Evolutionary conservation across 1,139 yeast species (phyloP), one percentile per base, ranked within the genome.

Genomic region (Magnusiomyces tetraspermus): DNA sequence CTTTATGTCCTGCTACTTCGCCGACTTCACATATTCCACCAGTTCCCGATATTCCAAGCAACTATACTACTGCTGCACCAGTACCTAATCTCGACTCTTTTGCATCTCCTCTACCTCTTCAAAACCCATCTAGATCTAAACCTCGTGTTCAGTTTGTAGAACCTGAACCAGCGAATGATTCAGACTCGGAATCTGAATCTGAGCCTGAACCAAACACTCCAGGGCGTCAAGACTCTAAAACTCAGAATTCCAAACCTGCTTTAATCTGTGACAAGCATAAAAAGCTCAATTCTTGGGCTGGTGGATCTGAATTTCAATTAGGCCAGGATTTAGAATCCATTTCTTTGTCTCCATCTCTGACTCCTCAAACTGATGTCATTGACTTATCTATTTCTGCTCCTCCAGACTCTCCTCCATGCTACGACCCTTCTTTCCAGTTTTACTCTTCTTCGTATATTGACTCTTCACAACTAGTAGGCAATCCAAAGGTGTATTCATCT

Each of bases 221-320:
- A n/a, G n/a, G n/a, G n/a, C n/a, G n/a, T n/a, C n/a, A n/a, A n/a
- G n/a, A n/a, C n/a, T n/a, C n/a, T n/a, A n/a, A n/a, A n/a, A n/a
- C n/a, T n/a, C n/a, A n/a, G n/a, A n/a, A n/a, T n/a, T n/a, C n/a
- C n/a, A n/a, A n/a, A n/a, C n/a, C n/a, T n/a, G n/a, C n/a, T n/a
- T n/a, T n/a, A n/a, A n/a, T n/a, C n/a, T n/a, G n/a, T n/a, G n/a
- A n/a, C n/a, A n/a, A n/a, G n/a, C 38, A 61, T 55, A 58, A 57
- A 46, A 60, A 60, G 53, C 61, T 60, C 51, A 60, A 59, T 31
- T 61, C 64, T 13, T 62, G 38, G 38, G 10, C 38, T 33, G 38
- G 38, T 33, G n/a, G n/a, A n/a, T n/a, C n/a, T n/a, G n/a, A n/a
- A n/a, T n/a, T n/a, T n/a, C n/a, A n/a, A n/a, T n/a, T n/a, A n/a